Percentiles rank a stretch among this genome's conserved stretches.
Evolutionary conservation across 2,329 filamentous ascomycete species (phyloP).

Genomic region (Ophiostoma himal-ulmi): DNA sequence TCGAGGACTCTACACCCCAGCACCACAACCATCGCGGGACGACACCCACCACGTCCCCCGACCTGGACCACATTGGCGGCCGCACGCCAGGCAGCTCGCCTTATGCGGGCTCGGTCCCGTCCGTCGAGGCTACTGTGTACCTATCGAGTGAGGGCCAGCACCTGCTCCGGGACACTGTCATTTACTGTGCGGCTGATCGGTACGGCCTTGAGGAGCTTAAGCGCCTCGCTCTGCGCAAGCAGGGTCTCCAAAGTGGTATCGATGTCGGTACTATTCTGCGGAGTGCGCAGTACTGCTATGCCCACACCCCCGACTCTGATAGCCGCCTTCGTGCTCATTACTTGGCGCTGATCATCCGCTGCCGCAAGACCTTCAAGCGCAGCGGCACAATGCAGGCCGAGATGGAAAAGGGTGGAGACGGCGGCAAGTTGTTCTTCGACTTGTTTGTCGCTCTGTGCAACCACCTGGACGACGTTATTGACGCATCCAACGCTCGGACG

Average conservation of each 20-base stretch:
- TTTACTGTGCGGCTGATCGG: slow-evolving; percentile 88
- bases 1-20: slow-evolving; percentile 61
- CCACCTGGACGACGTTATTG: slow-evolving; percentile 92
- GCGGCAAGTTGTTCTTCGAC: slow-evolving; percentile 91
- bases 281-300: slow-evolving; percentile 91
- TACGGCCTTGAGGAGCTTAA: slow-evolving; percentile 92
- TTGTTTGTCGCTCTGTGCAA: slow-evolving; percentile 98
- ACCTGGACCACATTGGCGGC: slow-evolving; percentile 35
- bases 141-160: slow-evolving; percentile 67
- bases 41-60: slow-evolving; percentile 47
- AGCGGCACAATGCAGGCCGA: slow-evolving; percentile 98
- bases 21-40: slow-evolving; percentile 36
- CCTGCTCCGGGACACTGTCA: slow-evolving; percentile 83
- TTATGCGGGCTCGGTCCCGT: slow-evolving; percentile 26
- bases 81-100: slow-evolving; percentile 29
- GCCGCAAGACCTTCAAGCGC: slow-evolving; percentile 94
- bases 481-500: slow-evolving; percentile 64
- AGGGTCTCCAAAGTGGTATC: slow-evolving; percentile 87
- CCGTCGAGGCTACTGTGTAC: slow-evolving; percentile 70
- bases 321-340: slow-evolving; percentile 92
- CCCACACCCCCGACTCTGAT: slow-evolving; percentile 88
- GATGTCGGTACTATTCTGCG: slow-evolving; percentile 87
- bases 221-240: slow-evolving; percentile 84
- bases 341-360: slow-evolving; percentile 93
- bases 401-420: slow-evolving; percentile 77